Evolutionary conservation across 2,329 filamentous ascomycete genomes (phyloP), one percentile per base, ranked within the genome.

Genomic region (Diaporthe destruens): DNA sequence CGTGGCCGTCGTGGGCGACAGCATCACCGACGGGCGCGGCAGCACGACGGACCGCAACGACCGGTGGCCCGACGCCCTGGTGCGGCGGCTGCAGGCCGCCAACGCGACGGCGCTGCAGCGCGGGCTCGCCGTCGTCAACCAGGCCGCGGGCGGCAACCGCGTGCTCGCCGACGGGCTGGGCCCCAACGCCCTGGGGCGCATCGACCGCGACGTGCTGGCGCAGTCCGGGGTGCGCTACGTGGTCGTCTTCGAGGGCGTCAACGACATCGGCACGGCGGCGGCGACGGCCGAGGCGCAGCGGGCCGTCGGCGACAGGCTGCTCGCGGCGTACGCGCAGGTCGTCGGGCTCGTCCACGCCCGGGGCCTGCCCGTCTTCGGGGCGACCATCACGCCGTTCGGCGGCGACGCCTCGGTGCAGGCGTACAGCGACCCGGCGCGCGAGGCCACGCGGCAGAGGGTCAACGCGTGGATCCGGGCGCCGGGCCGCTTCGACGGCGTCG

Each of bases 21-120:
- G 87, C 76, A 91, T 92, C 77, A 92, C 90, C 4, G 90, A 92
- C 77, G 90, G 90, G 14, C 84, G 89, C 34, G 89, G 89, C 55
- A 89, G 86, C 72, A 88, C 86, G 39, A 88, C 87, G 23, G 87
- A 92, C 79, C 81, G 78, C 29, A 91, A 92, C 80, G 85, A 90
- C 78, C 81, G 83, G 59, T 84, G 82, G 82, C 81, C 83, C 0
- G 82, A 84, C 76, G 78, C 78, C 11, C 81, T 90, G 9, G 81
- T 87, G 32, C 76, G 78, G 12, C 82, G 84, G 57, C 77, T 90
- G 77, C 82, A 86, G 76, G 29, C 67, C 49, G 6, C 59, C 61
- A 69, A 67, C 44, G 63, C 77, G 12, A 75, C 67, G 42, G 39
- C 47, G 16, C 47, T 79, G 8, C 84, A 83, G 16, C 75, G 76